Base-by-base conservation (phyloP, 306 rosid genomes). In the Prunus fruticosa region DNA sequence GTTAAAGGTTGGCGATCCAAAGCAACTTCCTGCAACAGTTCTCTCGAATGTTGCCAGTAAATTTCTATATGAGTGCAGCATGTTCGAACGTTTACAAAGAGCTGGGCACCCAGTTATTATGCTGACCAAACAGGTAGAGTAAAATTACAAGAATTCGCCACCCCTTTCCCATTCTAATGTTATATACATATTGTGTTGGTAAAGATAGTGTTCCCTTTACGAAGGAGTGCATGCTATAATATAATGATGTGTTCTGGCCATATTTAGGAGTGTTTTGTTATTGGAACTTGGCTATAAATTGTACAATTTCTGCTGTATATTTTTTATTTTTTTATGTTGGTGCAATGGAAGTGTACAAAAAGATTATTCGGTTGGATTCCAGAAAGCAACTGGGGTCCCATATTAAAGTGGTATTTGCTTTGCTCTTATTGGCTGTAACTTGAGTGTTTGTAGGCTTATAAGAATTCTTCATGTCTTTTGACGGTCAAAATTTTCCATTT, bases 1-100 rank as follows among this genome's bases (percentile, higher is more conserved):
- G 69, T 64, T 78, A 38, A 82, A 95, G 98, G 98, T 95, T 73
- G 98, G 97, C 46, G 98, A 95, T 78, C 98, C 98, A 51, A 95
- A 95, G 91, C 98, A 95, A 89, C 98, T 95, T 82, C 98, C 98
- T 67, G 98, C 97, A 76, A 92, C 98, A 27, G 96, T 95, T 54
- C 90, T 95, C 63, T 95, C 98, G 71, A 95, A 87, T 80, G 84
- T 90, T 58, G 97, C 97, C 5, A 90, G 97, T 81, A 95, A 90
- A 85, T 95, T 88, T 84, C 88, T 78, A 13, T 95, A 83, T 66
- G 85, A 86, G 79, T 95, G 98, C 84, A 95, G 97, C 88, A 95
- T 95, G 98, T 95, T 95, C 83, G 98, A 95, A 84, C 98, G 97
- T 71, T 71, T 95, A 78, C 98, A 95, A 70, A 92, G 88, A 87